Conservation (phyloP, 305 asterid species). For the Caryopteris hybrid region DNA sequence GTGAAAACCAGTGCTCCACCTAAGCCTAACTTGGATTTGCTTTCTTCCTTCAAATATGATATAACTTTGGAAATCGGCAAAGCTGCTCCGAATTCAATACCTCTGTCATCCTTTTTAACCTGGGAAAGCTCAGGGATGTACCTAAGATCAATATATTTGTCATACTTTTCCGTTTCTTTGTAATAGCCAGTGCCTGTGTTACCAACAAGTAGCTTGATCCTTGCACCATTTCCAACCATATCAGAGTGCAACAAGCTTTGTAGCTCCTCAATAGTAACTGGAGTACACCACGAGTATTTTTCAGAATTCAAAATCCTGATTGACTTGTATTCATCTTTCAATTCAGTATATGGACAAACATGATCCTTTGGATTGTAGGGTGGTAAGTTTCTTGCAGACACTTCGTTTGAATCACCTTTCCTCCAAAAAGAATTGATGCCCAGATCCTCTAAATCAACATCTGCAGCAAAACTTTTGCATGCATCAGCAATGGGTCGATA, state of each 20-base stretch:
- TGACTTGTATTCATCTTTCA: constrained; percentile 19
- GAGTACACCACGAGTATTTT: constrained; percentile 56
- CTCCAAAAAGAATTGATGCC: constrained; percentile 20
- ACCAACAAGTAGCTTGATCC: constrained; percentile 20
- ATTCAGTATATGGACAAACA: constrained; percentile 16
- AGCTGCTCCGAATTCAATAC: constrained; percentile 23
- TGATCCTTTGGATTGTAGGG: constrained; percentile 32
- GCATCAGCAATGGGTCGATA: constrained; percentile 45
- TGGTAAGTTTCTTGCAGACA: constrained; percentile 37
- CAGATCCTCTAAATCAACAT: constrained; percentile 25
- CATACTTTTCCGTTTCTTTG: constrained; percentile 14
- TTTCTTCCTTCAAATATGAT: constrained; percentile 11
- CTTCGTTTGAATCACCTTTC: constrained; percentile 3
- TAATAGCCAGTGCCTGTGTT: constrained; percentile 21
- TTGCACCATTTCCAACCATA: constrained; percentile 31
- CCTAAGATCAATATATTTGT: constrained; percentile 19
- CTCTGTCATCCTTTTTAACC: constrained; percentile 1
- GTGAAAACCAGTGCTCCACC: constrained; percentile 10
- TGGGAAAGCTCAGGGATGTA: constrained; percentile 18
- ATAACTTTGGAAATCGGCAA: constrained; percentile 24
- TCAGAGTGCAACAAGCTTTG: constrained; percentile 31
- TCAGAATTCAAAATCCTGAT: constrained; percentile 33
- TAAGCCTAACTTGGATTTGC: neutral
- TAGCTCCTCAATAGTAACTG: constrained; percentile 55
- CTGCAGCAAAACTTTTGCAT: constrained; percentile 28